Percentiles rank a stretch among this genome's conserved stretches.
phyloP scores from a whole-genome alignment of 768 basidiomycete species.

The Mycena haematopus region DNA sequence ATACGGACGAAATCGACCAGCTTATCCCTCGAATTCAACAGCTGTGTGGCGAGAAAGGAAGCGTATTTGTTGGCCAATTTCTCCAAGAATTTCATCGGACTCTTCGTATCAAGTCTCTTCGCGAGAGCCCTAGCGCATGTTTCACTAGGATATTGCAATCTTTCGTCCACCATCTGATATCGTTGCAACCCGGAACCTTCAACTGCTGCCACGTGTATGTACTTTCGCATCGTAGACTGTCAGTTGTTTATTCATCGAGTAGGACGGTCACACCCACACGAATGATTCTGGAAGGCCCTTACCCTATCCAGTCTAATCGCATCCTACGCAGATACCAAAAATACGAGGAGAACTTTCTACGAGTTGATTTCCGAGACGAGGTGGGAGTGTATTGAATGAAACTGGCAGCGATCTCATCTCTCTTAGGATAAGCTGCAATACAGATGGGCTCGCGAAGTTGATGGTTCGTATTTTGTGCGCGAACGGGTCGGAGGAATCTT shows the following conservation, averaged over 20 bases:
- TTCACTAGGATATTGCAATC: constrained; percentile 47
- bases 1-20: constrained; percentile 59
- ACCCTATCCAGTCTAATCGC: constrained; percentile 77
- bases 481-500: constrained; percentile 65
- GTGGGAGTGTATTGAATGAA: neutral
- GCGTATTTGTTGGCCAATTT: constrained; percentile 48
- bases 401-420: neutral
- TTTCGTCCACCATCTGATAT: constrained; percentile 34
- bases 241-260: neutral
- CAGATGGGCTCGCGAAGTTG: constrained; percentile 72
- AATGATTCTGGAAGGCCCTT: constrained; percentile 78
- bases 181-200: constrained; percentile 50
- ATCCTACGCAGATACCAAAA: constrained; percentile 72
- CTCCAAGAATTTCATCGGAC: constrained; percentile 61
- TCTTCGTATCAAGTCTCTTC: constrained; percentile 49
- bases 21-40: constrained; percentile 52
- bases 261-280: constrained; percentile 76
- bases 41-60: constrained; percentile 41
- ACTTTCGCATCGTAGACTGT: neutral
- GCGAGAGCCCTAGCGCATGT: constrained; percentile 50
- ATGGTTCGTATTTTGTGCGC: constrained; percentile 60
- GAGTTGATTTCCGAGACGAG: constrained; percentile 87
- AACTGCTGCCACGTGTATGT: constrained; percentile 67
- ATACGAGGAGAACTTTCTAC: constrained; percentile 72
- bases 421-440: constrained; percentile 65